Conservation (phyloP, 1,284 basidiomycete genomes). For the Ceratobasidium sp. region DNA sequence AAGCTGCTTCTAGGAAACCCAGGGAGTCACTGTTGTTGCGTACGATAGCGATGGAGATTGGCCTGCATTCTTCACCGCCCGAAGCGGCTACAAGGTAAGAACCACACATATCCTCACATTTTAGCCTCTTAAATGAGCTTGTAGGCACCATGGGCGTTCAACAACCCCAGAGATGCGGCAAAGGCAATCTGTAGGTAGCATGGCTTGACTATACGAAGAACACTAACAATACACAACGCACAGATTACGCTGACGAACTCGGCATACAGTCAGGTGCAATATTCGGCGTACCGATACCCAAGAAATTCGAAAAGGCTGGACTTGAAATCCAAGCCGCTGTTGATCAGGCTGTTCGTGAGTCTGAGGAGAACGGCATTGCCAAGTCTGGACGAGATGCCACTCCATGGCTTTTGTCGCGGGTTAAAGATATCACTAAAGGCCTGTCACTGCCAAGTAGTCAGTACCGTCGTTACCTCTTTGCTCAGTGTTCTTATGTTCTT, state of each 20-base stretch:
- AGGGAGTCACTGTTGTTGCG: constrained; percentile 91
- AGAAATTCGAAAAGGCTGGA: constrained; percentile 77
- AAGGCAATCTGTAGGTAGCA: constrained; percentile 72
- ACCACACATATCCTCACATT: constrained; percentile 49
- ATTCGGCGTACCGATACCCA: constrained; percentile 92
- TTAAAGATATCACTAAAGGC: constrained; percentile 85
- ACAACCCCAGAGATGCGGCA: constrained; percentile 74
- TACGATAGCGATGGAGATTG: constrained; percentile 84
- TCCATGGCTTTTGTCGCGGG: constrained; percentile 91
- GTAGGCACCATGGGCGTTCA: constrained; percentile 78
- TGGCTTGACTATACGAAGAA: neutral
- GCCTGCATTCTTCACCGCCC: constrained; percentile 92
- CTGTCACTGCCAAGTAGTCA: constrained; percentile 78
- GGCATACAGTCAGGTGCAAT: constrained; percentile 79
- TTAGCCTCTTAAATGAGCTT: constrained; percentile 46
- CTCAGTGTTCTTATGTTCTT: constrained; percentile 30
- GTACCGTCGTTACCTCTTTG: constrained; percentile 53
- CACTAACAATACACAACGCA: neutral
- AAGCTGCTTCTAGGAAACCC: constrained; percentile 79
- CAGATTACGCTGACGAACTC: constrained; percentile 61
- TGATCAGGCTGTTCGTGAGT: constrained; percentile 87
- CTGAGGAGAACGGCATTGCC: constrained; percentile 84
- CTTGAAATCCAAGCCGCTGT: constrained; percentile 82
- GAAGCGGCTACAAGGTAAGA: constrained; percentile 83
- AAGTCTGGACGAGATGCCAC: constrained; percentile 91